Evolutionary conservation across 768 basidiomycete species (phyloP).

Genomic region (Cytidiella melzeri): DNA sequence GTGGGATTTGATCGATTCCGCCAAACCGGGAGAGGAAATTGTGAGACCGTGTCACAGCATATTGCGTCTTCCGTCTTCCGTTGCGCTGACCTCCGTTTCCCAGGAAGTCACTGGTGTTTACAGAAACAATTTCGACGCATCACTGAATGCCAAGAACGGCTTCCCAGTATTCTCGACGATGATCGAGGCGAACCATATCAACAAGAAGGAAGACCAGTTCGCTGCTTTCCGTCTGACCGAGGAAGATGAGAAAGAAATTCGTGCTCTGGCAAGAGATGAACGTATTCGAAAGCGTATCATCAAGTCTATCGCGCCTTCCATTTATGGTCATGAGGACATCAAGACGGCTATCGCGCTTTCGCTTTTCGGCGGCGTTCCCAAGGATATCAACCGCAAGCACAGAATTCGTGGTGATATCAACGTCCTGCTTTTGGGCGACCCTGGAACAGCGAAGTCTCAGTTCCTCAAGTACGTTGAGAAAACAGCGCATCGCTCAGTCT

Average conservation of each 20-base stretch:
- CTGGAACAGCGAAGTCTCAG: constrained; percentile 98
- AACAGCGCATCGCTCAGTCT: constrained; percentile 95
- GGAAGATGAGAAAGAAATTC: constrained; percentile 93
- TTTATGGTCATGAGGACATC: constrained; percentile 99
- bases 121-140: constrained; percentile 97
- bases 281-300: constrained; percentile 96
- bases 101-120: constrained; percentile 98
- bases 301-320: constrained; percentile 98
- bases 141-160: constrained; percentile 96
- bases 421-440: constrained; percentile 91
- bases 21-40: constrained; percentile 98
- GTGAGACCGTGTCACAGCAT: constrained; percentile 39
- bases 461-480: constrained; percentile 99
- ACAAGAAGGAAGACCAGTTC: constrained; percentile 98
- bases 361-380: constrained; percentile 89
- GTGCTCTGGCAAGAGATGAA: constrained; percentile 80
- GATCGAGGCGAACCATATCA: constrained; percentile 96
- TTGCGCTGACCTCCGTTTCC: constrained; percentile 10
- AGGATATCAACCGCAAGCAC: constrained; percentile 96
- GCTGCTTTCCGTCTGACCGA: constrained; percentile 97
- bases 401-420: constrained; percentile 98
- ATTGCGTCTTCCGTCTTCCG: not conserved
- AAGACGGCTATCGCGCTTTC: constrained; percentile 96
- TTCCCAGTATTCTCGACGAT: constrained; percentile 99
- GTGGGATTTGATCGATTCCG: constrained; percentile 97